Conservation (phyloP, 176 grass and related monocot genomes). For the Eragrostis curvula region DNA sequence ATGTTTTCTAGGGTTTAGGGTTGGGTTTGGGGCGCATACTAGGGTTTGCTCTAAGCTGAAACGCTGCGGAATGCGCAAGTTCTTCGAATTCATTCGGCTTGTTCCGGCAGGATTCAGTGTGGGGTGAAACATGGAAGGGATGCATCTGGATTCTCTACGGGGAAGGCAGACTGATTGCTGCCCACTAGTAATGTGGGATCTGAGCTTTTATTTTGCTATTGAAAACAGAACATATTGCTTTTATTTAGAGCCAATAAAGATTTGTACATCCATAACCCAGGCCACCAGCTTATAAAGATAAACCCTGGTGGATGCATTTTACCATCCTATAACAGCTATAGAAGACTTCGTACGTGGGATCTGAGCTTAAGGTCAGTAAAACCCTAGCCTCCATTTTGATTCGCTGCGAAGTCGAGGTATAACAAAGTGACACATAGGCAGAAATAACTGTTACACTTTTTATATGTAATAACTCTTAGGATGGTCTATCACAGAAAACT, state of each 20-base stretch:
- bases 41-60: conserved; percentile 34
- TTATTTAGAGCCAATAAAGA: background rate
- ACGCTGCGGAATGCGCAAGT: background rate
- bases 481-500: background rate
- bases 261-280: background rate
- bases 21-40: background rate
- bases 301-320: background rate
- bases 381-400: background rate
- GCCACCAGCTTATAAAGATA: background rate
- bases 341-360: background rate
- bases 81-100: background rate
- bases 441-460: background rate
- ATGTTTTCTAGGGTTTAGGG: conserved; percentile 18
- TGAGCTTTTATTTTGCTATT: conserved; percentile 9
- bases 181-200: background rate
- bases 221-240: background rate
- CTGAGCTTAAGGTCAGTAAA: conserved; percentile 2
- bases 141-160: background rate
- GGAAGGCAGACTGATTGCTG: background rate
- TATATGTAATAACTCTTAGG: background rate
- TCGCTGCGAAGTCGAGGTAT: background rate
- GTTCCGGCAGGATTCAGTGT: background rate
- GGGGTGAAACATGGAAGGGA: background rate
- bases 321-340: background rate
- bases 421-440: background rate